These are phyloP conservation scores for Citrus inodora DNA, from an alignment of 345 rosid genomes.

Conservation along the genomic window DNA sequence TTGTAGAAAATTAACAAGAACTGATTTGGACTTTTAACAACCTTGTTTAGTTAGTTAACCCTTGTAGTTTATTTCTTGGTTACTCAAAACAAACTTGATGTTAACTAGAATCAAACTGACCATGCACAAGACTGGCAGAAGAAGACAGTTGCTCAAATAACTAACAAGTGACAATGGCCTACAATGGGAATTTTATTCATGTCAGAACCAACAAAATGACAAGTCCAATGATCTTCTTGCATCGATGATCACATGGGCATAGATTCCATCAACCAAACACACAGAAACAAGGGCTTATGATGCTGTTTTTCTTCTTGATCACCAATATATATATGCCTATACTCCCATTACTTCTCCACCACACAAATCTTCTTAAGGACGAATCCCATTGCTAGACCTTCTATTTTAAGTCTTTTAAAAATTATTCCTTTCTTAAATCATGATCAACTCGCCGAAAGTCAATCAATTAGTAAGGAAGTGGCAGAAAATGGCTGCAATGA, in stretches of 20 bases:
- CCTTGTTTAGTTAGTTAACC: neutral
- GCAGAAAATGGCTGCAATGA: slow-evolving; percentile 14
- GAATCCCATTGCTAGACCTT: neutral
- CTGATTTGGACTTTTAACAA: neutral
- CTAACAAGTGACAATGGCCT: neutral
- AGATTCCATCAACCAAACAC: neutral
- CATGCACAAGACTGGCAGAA: neutral
- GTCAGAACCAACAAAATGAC: neutral
- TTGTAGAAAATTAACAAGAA: neutral
- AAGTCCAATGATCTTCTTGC: neutral
- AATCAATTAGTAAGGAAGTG: slow-evolving; percentile 16
- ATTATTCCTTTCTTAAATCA: neutral
- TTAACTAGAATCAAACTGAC: neutral
- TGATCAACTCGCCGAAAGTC: slow-evolving; percentile 20
- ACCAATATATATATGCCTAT: neutral
- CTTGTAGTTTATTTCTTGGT: neutral
- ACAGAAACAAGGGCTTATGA: neutral
- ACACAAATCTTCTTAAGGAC: neutral
- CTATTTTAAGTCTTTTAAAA: neutral
- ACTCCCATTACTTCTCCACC: neutral
- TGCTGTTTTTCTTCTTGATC: neutral
- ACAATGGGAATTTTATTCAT: neutral
- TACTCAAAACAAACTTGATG: too few relatives aligned
- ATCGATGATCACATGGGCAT: neutral
- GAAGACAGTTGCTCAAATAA: neutral